Evolutionary conservation across 805 yeast species (phyloP).

Genomic region (Ogataea salicorniae): DNA sequence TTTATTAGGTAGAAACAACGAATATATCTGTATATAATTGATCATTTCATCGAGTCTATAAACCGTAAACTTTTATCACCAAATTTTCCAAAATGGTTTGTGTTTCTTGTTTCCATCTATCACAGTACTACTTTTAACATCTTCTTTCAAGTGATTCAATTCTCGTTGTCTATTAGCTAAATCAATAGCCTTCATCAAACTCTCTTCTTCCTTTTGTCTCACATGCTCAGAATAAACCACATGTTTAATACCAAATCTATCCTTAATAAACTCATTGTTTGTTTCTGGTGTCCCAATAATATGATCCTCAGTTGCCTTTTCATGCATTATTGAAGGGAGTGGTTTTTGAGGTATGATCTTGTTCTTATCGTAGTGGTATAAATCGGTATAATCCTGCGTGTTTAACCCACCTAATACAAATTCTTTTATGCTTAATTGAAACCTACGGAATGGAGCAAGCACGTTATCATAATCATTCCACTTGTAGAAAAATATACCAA

Average conservation of each 20-base stretch:
- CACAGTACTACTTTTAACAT: not conserved
- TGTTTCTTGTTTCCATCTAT: not conserved
- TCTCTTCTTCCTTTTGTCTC: conserved; percentile 64
- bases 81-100: conserved; percentile 27
- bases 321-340: conserved; percentile 31
- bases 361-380: conserved; percentile 39
- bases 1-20: not conserved
- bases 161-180: conserved; percentile 33
- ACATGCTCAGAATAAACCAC: conserved; percentile 69
- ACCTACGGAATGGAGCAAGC: conserved; percentile 61
- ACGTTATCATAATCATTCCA: conserved; percentile 84
- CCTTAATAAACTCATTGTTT: conserved; percentile 46
- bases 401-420: conserved; percentile 46
- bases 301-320: conserved; percentile 33
- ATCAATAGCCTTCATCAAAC: conserved; percentile 40
- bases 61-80: conserved; percentile 13
- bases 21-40: not conserved
- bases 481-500: conserved; percentile 66
- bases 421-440: conserved; percentile 54
- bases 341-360: conserved; percentile 36
- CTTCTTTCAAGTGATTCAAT: conserved; percentile 13
- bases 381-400: conserved; percentile 59
- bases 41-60: not conserved
- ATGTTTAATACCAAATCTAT: conserved; percentile 61
- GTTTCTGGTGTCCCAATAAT: conserved; percentile 29